A percentile compares a stretch with the other conserved stretches of the same genome.
phyloP scores from a whole-genome alignment of 768 basidiomycete genomes.

The Daedaleopsis nitida region DNA sequence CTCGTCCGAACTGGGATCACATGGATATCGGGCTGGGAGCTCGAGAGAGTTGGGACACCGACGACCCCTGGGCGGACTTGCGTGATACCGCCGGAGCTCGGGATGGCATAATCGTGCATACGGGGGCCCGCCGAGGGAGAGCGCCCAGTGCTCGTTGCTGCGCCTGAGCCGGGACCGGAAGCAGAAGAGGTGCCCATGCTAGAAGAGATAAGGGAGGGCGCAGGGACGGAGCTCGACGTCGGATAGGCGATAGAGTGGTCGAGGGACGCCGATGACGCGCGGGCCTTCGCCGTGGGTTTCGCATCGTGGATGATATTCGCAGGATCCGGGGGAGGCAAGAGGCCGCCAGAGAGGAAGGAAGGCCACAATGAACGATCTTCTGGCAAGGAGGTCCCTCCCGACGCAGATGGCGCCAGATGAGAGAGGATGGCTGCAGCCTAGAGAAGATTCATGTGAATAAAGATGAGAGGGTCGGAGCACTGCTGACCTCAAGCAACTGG shows the following conservation, averaged over 20 bases:
- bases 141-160: slow-evolving; percentile 9
- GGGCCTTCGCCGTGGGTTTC: slow-evolving; percentile 8
- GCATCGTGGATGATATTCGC: slow-evolving; percentile 18
- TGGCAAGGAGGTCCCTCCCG: slow-evolving; percentile 77
- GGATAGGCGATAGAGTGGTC: slow-evolving; percentile 27
- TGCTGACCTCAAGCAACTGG: slow-evolving; percentile 83
- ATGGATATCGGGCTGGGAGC: not conserved
- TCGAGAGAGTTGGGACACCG: slow-evolving; percentile 36
- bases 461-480: not conserved
- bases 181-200: not conserved
- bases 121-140: slow-evolving; percentile 49
- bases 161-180: slow-evolving; percentile 30
- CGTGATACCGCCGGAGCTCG: slow-evolving; percentile 46
- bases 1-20: not conserved
- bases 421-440: slow-evolving; percentile 95
- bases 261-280: slow-evolving; percentile 19
- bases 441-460: not conserved
- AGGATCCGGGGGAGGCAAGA: slow-evolving; percentile 53
- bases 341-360: slow-evolving; percentile 73
- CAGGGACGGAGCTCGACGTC: slow-evolving; percentile 58
- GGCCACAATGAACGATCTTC: slow-evolving; percentile 96
- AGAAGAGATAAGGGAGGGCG: slow-evolving; percentile 29
- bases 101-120: slow-evolving; percentile 66
- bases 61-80: slow-evolving; percentile 63
- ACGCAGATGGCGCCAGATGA: slow-evolving; percentile 70